Percentiles rank a stretch among this genome's conserved stretches.
These are phyloP conservation scores for Beta macrorhiza DNA, from an alignment of 179 eudicot genomes.

Conservation along the genomic window DNA sequence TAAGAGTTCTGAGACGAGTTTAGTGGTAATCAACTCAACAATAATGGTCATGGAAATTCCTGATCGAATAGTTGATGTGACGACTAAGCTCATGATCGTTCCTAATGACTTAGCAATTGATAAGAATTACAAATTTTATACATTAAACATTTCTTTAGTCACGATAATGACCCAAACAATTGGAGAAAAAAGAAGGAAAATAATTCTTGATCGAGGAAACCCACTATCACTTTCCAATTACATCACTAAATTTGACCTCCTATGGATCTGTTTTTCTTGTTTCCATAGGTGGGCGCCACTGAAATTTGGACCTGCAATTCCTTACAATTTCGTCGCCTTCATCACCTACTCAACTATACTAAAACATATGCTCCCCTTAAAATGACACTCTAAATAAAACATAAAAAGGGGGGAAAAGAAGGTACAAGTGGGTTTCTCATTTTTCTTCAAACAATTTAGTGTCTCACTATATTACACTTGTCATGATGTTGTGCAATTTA, in stretches of 20 bases:
- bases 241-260: slow-evolving; percentile 39
- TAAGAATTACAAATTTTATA: not conserved
- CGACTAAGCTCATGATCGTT: too few relatives aligned
- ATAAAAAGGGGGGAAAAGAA: not conserved
- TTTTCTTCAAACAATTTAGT: slow-evolving; percentile 8
- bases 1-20: too few relatives aligned
- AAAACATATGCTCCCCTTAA: slow-evolving; percentile 24
- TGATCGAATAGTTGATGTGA: too few relatives aligned
- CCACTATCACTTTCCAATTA: slow-evolving; percentile 34
- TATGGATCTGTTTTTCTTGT: slow-evolving; percentile 27
- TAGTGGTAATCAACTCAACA: too few relatives aligned
- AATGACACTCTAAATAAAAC: slow-evolving; percentile 12
- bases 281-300: slow-evolving; percentile 30
- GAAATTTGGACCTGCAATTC: slow-evolving; percentile 14
- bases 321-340: slow-evolving; percentile 28
- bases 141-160: not conserved
- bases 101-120: too few relatives aligned
- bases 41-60: too few relatives aligned
- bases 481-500: slow-evolving; percentile 21
- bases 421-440: not conserved
- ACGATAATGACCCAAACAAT: slow-evolving; percentile 19
- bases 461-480: slow-evolving; percentile 18
- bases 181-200: not conserved
- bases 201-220: slow-evolving; percentile 23
- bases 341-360: slow-evolving; percentile 16